Conservation (phyloP, 2,329 filamentous ascomycete species). For the Hypoxylon sp. region DNA sequence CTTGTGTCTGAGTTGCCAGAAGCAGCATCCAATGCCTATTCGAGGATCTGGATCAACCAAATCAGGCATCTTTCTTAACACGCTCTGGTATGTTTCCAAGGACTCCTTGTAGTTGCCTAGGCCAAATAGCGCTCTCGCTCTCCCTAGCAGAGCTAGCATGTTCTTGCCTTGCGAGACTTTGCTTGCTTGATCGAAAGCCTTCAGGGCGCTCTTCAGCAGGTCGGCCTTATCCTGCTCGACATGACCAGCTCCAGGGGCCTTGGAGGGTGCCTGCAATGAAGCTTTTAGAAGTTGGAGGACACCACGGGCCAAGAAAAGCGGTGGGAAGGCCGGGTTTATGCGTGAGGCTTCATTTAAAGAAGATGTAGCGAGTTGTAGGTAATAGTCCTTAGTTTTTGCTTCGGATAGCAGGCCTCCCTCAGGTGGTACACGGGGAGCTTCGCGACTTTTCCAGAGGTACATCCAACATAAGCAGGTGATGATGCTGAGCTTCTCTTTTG, state of each 20-base stretch:
- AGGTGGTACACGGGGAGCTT: constrained; percentile 75
- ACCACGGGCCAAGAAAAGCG: constrained; percentile 90
- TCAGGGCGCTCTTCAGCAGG: constrained; percentile 85
- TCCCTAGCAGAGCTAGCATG: constrained; percentile 92
- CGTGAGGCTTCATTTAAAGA: constrained; percentile 96
- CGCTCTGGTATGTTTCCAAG: constrained; percentile 87
- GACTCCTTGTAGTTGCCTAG: constrained; percentile 89
- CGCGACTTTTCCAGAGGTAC: constrained; percentile 88
- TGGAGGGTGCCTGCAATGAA: constrained; percentile 83
- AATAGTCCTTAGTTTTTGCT: constrained; percentile 92
- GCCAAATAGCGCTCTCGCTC: constrained; percentile 88
- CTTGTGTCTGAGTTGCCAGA: constrained; percentile 96
- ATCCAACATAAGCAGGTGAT: constrained; percentile 91
- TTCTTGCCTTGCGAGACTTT: constrained; percentile 88
- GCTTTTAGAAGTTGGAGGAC: constrained; percentile 90
- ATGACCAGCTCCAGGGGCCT: constrained; percentile 71
- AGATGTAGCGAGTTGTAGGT: constrained; percentile 89
- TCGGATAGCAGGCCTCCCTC: constrained; percentile 78
- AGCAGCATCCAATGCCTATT: constrained; percentile 95
- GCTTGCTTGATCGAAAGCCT: constrained; percentile 95
- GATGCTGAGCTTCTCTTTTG: constrained; percentile 88
- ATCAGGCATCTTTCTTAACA: constrained; percentile 86
- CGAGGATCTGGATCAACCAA: constrained; percentile 94
- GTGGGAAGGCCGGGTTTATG: constrained; percentile 92
- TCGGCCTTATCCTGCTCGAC: constrained; percentile 83